Percentiles rank a stretch among this genome's conserved stretches.
Evolutionary conservation across 164 flowering plant species (phyloP).

Genomic region (Dillenia suffruticosa): DNA sequence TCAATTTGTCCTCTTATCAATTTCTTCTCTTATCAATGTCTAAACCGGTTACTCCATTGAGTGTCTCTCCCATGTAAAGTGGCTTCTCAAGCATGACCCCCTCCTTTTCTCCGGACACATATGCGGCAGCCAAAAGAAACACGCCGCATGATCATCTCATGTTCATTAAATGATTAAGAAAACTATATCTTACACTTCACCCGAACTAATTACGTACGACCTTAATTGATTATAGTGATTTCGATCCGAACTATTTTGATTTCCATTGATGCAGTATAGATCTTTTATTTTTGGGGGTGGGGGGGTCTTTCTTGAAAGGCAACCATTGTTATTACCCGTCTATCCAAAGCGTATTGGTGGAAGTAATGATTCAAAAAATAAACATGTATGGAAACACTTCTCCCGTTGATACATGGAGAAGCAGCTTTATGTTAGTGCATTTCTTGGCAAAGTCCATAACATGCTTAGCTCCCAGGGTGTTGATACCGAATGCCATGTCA

Average conservation of each 20-base stretch:
- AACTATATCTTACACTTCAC: no score
- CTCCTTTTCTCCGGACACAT: constrained; percentile 48
- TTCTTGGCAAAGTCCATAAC: constrained; percentile 54
- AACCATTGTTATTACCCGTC: no score
- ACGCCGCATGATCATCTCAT: no score
- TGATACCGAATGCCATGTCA: constrained; percentile 51
- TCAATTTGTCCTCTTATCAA: constrained; percentile 27
- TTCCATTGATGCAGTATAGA: no score
- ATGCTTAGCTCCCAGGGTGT: constrained; percentile 47
- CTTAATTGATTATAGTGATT: no score
- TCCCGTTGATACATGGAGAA: constrained; percentile 69
- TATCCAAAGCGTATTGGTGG: no score
- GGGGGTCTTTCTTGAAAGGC: no score
- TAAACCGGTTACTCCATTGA: constrained; percentile 36
- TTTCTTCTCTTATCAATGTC: constrained; percentile 42
- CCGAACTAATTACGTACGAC: no score
- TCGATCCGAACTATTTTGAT: no score
- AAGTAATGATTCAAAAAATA: no score
- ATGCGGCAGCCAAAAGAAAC: constrained; percentile 28
- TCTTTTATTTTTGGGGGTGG: no score
- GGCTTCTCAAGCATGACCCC: constrained; percentile 55
- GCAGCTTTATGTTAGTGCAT: constrained; percentile 40
- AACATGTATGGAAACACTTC: neutral
- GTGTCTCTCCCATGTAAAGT: constrained; percentile 44
- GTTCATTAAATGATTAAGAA: no score